Base-by-base conservation (phyloP, 2,329 filamentous ascomycete genomes). In the Cladorrhinum sp. region DNA sequence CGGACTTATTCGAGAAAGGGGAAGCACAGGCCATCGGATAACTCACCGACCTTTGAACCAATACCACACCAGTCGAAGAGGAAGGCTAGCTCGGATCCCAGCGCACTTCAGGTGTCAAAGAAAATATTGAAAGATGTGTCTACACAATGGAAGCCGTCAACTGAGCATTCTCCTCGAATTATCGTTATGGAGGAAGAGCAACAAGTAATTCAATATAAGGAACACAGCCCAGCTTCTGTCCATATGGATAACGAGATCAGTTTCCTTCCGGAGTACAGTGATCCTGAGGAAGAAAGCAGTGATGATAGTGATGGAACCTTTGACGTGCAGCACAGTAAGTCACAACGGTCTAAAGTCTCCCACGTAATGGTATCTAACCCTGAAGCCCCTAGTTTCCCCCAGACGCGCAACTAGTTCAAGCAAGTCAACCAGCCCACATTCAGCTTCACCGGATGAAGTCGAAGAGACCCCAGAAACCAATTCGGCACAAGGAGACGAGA, bases 1-100 rank as follows among this genome's bases (percentile, higher is more conserved):
- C 61, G 61, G 8, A 67, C 61, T n/a, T 66, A 67, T 36, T 63
- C 65, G 16, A 60, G 62, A 53, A 62, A 63, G 25, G 41, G 48
- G 27, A 62, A 27, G 45, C 58, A 29, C 22, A 38, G 13, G 18
- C 49, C 48, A 10, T 16, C 41, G 6, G 1, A 7, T 10, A 25
- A 52, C 1, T 58, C 63, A 3, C 64, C 64, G 5, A 24, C 62
- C 2, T 58, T 64, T 13, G 64, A 62, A 23, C 60, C 49, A 29
- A 16, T 18, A 13, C 5, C n/a, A 20, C 13, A 22, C 20, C 16
- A 55, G 9, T 38, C 51, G 7, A 32, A 24, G 27, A 51, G 10
- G 16, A 49, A 7, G 25, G 51, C 18, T 9, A 55, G 52, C 16
- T 25, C 25, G 20, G 24, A 27, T 25, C 49, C 13, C 25, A 36